Percentiles rank a stretch among this genome's conserved stretches.
Evolutionary conservation across 345 rosid genomes (phyloP).

Genomic region (Erysimum cheiranthoides): DNA sequence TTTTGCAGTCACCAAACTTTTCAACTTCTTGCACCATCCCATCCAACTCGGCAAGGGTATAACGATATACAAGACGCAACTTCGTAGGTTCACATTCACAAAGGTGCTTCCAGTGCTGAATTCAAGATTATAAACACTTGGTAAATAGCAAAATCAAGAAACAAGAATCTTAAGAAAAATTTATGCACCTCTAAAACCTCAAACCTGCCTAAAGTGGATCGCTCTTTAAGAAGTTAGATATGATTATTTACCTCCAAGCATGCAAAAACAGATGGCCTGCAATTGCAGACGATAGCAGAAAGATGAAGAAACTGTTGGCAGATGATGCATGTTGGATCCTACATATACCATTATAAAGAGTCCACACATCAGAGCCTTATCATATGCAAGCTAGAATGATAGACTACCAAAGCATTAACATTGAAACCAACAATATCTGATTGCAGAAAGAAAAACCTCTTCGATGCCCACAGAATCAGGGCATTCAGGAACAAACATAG

Average conservation of each 20-base stretch:
- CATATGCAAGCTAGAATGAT: conserved; percentile 24
- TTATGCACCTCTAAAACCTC: not conserved
- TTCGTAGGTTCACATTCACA: conserved; percentile 85
- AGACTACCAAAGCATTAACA: not conserved
- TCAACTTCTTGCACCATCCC: conserved; percentile 57
- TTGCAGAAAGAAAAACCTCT: conserved; percentile 66
- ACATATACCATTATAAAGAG: conserved; percentile 45
- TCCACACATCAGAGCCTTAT: conserved; percentile 23
- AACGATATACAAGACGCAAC: conserved; percentile 73
- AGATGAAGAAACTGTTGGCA: conserved; percentile 92
- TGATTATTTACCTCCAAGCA: conserved; percentile 81
- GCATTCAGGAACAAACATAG: conserved; percentile 65
- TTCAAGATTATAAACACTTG: conserved; percentile 2
- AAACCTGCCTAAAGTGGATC: conserved; percentile 8
- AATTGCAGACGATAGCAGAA: conserved; percentile 76
- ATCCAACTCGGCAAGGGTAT: conserved; percentile 77
- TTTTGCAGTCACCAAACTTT: conserved; percentile 48
- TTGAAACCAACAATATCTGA: conserved; percentile 37
- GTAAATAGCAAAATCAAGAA: conserved; percentile 36
- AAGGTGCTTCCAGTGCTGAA: conserved; percentile 92
- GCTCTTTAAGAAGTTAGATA: not conserved
- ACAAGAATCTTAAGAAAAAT: not conserved
- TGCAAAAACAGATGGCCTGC: conserved; percentile 82
- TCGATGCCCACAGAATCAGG: conserved; percentile 88
- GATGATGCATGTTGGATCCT: conserved; percentile 91